These are phyloP conservation scores for Pseudozyma hubeiensis DNA, from an alignment of 1,284 basidiomycete genomes.

Conservation along the genomic window DNA sequence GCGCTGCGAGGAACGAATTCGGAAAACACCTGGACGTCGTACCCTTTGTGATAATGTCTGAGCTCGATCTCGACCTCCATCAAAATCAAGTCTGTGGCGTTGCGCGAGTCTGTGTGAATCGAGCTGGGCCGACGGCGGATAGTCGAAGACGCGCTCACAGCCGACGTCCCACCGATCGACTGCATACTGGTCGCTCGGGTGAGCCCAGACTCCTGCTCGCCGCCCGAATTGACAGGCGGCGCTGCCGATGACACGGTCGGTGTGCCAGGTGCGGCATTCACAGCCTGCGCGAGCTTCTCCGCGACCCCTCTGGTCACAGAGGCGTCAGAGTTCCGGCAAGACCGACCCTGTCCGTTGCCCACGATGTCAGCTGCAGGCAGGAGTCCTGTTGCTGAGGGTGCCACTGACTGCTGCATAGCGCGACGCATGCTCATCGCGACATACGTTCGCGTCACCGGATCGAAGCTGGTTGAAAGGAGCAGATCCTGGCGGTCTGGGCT, in stretches of 20 bases:
- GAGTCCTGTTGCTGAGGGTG: conserved; percentile 10
- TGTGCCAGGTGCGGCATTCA: conserved; percentile 38
- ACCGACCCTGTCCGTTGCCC: conserved; percentile 14
- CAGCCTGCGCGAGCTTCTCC: conserved; percentile 28
- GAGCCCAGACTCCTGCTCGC: conserved; percentile 23
- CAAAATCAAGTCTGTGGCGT: conserved; percentile 47
- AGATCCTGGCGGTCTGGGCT: conserved; percentile 38
- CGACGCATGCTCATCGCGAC: conserved; percentile 37
- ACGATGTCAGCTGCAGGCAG: conserved; percentile 34
- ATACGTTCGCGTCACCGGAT: conserved; percentile 31
- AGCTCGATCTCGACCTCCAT: conserved; percentile 65
- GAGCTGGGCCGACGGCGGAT: conserved; percentile 44
- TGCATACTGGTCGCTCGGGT: conserved; percentile 53
- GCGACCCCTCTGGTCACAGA: conserved; percentile 48
- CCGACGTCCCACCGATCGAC: conserved; percentile 40
- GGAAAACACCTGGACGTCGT: conserved; percentile 59
- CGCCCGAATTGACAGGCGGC: conserved; percentile 31
- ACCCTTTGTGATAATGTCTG: conserved; percentile 63
- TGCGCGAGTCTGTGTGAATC: conserved; percentile 44
- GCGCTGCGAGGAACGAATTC: conserved; percentile 16
- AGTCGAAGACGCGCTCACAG: conserved; percentile 30
- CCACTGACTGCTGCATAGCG: conserved; percentile 1
- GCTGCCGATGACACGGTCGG: conserved; percentile 26
- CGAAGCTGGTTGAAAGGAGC: conserved; percentile 49
- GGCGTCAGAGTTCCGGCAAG: conserved; percentile 44